phyloP scores from a whole-genome alignment of 2,329 filamentous ascomycete genomes.

The Colletotrichum sp. region DNA sequence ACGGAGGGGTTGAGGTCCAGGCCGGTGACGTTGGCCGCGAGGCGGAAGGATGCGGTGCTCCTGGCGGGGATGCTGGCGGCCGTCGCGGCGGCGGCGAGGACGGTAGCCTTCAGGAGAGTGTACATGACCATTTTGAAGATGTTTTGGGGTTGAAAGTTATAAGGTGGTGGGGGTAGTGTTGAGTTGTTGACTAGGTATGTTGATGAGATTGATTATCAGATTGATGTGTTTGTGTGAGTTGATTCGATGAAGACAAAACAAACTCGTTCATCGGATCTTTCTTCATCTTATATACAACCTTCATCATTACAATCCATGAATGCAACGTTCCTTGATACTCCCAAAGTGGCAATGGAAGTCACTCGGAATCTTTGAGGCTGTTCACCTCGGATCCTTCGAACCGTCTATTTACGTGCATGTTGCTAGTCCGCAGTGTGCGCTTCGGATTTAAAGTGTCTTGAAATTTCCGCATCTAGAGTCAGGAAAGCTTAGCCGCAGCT shows the following conservation, averaged over 20 bases:
- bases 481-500: background rate
- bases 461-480: background rate
- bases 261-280: background rate
- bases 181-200: background rate
- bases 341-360: background rate
- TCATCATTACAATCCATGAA: background rate
- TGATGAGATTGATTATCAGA: background rate
- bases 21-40: background rate
- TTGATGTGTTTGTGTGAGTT: background rate
- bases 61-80: background rate
- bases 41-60: background rate
- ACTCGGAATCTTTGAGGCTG: background rate
- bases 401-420: background rate
- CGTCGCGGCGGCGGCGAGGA: background rate
- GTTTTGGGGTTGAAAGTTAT: background rate
- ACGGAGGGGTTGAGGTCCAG: background rate
- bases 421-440: background rate
- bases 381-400: background rate
- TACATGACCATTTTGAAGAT: background rate
- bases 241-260: background rate
- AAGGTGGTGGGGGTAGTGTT: background rate
- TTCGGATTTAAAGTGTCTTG: background rate
- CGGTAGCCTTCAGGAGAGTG: background rate
- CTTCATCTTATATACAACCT: background rate
- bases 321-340: background rate